These are phyloP conservation scores for Apiosordaria backusii DNA, from an alignment of 495 filamentous ascomycete genomes.

Conservation along the genomic window DNA sequence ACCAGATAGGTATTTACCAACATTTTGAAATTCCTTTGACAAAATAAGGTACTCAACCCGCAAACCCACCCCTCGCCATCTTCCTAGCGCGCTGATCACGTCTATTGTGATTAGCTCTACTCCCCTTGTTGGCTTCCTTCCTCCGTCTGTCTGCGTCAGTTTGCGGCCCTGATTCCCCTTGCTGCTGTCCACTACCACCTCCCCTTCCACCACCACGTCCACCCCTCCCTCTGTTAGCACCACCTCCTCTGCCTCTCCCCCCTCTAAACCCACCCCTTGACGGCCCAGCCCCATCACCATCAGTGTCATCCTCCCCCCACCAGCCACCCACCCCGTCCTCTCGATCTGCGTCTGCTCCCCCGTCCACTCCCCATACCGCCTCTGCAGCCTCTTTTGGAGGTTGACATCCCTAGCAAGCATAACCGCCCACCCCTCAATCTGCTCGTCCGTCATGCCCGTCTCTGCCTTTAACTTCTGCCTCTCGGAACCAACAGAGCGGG, in stretches of 20 bases:
- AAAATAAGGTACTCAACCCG: constrained; percentile 29
- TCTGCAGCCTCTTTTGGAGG: constrained; percentile 61
- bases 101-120: constrained; percentile 61
- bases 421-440: constrained; percentile 88
- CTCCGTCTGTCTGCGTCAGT: constrained; percentile 49
- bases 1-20: background rate
- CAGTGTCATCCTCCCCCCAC: constrained; percentile 44
- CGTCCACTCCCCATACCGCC: constrained; percentile 56
- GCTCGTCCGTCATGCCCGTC: constrained; percentile 89
- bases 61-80: constrained; percentile 62
- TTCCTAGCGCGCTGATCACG: constrained; percentile 73
- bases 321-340: constrained; percentile 61
- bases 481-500: no score
- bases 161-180: constrained; percentile 47
- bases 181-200: constrained; percentile 56
- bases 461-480: constrained; percentile 64
- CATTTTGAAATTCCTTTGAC: background rate
- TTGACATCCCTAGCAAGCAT: constrained; percentile 75
- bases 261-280: background rate
- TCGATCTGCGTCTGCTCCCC: constrained; percentile 59
- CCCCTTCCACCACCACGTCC: constrained; percentile 50
- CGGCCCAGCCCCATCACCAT: constrained; percentile 40
- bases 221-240: constrained; percentile 44
- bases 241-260: constrained; percentile 36
- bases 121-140: constrained; percentile 64